A percentile compares a stretch with the other conserved stretches of the same genome.
phyloP scores from a whole-genome alignment of 1,139 yeast genomes.

The Candida labiduridarum region DNA sequence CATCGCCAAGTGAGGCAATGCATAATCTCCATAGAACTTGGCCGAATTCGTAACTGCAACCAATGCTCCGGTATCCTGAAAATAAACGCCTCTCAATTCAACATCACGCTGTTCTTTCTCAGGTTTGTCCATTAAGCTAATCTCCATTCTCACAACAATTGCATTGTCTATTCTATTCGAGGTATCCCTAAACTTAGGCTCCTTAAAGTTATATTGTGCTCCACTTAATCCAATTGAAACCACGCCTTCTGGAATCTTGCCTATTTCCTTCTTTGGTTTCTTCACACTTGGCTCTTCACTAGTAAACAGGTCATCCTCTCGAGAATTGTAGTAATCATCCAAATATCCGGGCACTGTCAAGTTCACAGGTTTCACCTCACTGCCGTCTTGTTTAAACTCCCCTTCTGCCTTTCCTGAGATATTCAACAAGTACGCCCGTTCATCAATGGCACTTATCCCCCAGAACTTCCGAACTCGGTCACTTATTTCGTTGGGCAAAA shows the following conservation, averaged over 20 bases:
- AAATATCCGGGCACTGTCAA: constrained; percentile 49
- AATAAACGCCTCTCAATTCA: constrained; percentile 66
- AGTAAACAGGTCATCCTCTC: constrained; percentile 24
- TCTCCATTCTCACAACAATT: constrained; percentile 27
- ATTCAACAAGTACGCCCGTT: constrained; percentile 47
- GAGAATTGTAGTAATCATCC: constrained; percentile 31
- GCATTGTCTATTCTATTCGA: constrained; percentile 32
- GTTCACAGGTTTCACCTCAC: constrained; percentile 18
- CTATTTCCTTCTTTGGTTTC: constrained; percentile 20
- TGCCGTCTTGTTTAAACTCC: constrained; percentile 29
- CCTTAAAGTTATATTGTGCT: constrained; percentile 26
- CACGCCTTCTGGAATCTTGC: constrained; percentile 35
- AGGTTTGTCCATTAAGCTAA: constrained; percentile 37
- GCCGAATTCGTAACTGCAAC: constrained; percentile 67
- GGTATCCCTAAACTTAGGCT: constrained; percentile 19
- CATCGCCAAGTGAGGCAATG: constrained; percentile 59
- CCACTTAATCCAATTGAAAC: constrained; percentile 26
- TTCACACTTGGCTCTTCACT: constrained; percentile 12
- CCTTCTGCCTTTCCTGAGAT: constrained; percentile 55
- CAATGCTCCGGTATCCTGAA: constrained; percentile 68
- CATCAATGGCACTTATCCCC: constrained; percentile 33
- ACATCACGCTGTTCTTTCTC: constrained; percentile 50
- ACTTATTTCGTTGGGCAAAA: constrained; percentile 64
- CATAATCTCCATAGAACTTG: constrained; percentile 67
- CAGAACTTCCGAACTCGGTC: constrained; percentile 49